Base-by-base conservation (phyloP, 306 rosid species). In the Luffa aegyptiaca region DNA sequence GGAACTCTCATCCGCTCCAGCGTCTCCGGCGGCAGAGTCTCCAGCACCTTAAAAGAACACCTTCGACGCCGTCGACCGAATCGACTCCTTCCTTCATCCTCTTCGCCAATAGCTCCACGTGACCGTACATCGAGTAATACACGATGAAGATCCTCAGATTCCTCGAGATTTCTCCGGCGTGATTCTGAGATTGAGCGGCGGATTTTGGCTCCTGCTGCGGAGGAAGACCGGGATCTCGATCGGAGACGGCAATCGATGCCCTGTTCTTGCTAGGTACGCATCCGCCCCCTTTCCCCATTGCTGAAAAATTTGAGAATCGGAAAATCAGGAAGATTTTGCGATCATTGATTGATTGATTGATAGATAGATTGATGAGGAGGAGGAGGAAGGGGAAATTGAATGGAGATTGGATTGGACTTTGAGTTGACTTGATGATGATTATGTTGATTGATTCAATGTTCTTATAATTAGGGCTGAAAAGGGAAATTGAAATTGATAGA, bases 271-370 rank as follows among this genome's bases (percentile, higher is more conserved):
- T 92, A 14, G 91, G 93, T 36, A 89, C 48, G 71, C 97, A 92
- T 18, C 97, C 97, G 10, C 90, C 82, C 39, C 97, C 97, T 87
- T 88, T 92, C 33, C 97, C 91, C 97, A 90, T 90, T 42, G 35
- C 13, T 59, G 35, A 59, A 56, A 81, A 82, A 52, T 72, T 72
- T 45, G 56, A 10, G 37, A 36, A 64, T 36, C 44, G 45, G 71
- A 64, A 36, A 35, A 35, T 64, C 45, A 36, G 13, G 45, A 6
- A 6, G 14, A 12, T 9, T 21, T 7, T 21, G 35, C 65, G 36
- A 58, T 21, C 1, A 21, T 8, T 26, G 36, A 58, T n/a, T 20
- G 9, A 56, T 18, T 56, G 62, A 56, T 56, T 12, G 3, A 48
- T 48, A 0, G 31, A 26, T 26, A 26, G 31, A 26, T 26, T 26